A percentile compares a stretch with the other conserved stretches of the same genome.
Conservation (phyloP, 2,329 filamentous ascomycete genomes). For the Alternaria viburni region DNA sequence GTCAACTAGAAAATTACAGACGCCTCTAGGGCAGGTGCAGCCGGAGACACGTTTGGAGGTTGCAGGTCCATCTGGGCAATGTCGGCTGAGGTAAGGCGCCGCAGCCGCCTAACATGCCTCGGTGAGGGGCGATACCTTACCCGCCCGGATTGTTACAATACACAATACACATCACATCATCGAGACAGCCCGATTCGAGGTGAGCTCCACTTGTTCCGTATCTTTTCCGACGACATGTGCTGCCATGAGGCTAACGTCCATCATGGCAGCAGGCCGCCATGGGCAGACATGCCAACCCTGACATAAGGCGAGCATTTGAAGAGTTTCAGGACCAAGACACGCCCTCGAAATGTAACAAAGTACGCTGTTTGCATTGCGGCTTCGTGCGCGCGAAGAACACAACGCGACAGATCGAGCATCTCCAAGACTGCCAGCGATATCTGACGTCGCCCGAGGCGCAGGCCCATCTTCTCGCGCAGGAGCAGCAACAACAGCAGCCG, state of each 20-base stretch:
- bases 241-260: conserved; percentile 19
- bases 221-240: background rate
- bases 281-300: conserved; percentile 51
- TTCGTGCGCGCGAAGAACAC: conserved; percentile 59
- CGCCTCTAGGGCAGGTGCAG: background rate
- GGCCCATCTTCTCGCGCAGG: conserved; percentile 32
- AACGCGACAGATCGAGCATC: conserved; percentile 59
- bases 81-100: conserved; percentile 11
- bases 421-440: conserved; percentile 54
- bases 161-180: conserved; percentile 12
- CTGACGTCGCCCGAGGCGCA: conserved; percentile 54
- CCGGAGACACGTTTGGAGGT: background rate
- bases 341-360: conserved; percentile 56
- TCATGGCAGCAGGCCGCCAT: conserved; percentile 17
- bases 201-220: conserved; percentile 17
- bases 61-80: background rate
- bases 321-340: conserved; percentile 52
- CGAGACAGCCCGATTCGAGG: conserved; percentile 13
- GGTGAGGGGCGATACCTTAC: conserved; percentile 11
- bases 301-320: conserved; percentile 47
- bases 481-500: conserved; percentile 20
- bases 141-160: conserved; percentile 12
- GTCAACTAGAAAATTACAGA: background rate
- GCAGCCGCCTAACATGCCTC: background rate
- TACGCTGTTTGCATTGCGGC: conserved; percentile 57